A percentile compares a stretch with the other conserved stretches of the same genome.
These are phyloP conservation scores for Chrysoporthe deuterocubensis DNA, from an alignment of 2,329 filamentous ascomycete genomes.

Conservation along the genomic window DNA sequence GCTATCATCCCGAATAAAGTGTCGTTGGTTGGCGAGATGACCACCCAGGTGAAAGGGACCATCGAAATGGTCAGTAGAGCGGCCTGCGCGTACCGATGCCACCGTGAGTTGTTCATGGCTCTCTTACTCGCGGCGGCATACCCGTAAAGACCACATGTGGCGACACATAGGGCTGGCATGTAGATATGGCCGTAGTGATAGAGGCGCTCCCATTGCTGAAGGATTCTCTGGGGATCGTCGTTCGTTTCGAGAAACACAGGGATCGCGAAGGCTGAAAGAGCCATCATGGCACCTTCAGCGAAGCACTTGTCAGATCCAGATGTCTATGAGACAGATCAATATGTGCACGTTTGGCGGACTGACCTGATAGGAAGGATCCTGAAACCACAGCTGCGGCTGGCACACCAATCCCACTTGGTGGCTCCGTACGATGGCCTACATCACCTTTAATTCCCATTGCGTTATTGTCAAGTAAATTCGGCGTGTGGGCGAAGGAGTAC, in stretches of 20 bases:
- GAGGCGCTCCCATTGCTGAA: slow-evolving; percentile 39
- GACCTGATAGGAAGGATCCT: slow-evolving; percentile 18
- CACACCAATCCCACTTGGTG: neutral
- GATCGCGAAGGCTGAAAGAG: slow-evolving; percentile 36
- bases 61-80: slow-evolving; percentile 33
- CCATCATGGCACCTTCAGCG: slow-evolving; percentile 17
- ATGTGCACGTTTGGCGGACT: neutral
- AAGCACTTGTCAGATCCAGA: neutral
- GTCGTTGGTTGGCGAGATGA: slow-evolving; percentile 42
- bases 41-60: slow-evolving; percentile 43
- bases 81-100: slow-evolving; percentile 8
- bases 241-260: slow-evolving; percentile 40
- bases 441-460: neutral
- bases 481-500: neutral
- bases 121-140: slow-evolving; percentile 34
- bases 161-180: slow-evolving; percentile 37
- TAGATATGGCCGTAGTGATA: slow-evolving; percentile 40
- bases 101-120: slow-evolving; percentile 29
- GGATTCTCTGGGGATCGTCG: slow-evolving; percentile 33
- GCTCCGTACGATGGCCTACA: neutral
- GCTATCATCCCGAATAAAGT: slow-evolving; percentile 1
- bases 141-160: slow-evolving; percentile 34
- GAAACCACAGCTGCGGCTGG: slow-evolving; percentile 5
- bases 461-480: neutral
- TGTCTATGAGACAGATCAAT: neutral